A percentile compares a stretch with the other conserved stretches of the same genome.
These are phyloP conservation scores for Candida cerambycidarum DNA, from an alignment of 805 yeast genomes.

Conservation along the genomic window DNA sequence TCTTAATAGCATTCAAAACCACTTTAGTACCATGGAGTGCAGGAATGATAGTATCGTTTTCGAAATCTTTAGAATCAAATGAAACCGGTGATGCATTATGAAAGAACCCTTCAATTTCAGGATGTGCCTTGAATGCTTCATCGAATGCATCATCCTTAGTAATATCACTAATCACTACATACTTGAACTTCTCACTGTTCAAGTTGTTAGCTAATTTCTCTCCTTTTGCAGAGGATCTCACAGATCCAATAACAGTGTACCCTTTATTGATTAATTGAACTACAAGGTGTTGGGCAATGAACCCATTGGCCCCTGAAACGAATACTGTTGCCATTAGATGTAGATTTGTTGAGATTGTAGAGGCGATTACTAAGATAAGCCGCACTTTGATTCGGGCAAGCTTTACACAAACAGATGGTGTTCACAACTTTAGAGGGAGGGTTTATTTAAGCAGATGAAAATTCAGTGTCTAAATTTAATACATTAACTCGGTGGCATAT, in stretches of 20 bases:
- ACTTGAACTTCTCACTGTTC: slow-evolving; percentile 17
- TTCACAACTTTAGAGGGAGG: too few species aligned
- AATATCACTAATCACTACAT: slow-evolving; percentile 25
- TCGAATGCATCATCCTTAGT: slow-evolving; percentile 27
- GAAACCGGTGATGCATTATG: slow-evolving; percentile 33
- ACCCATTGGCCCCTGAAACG: slow-evolving; percentile 57
- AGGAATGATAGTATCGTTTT: slow-evolving; percentile 24
- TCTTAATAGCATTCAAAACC: slow-evolving; percentile 38
- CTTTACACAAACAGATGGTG: too few species aligned
- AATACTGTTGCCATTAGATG: slow-evolving; percentile 9
- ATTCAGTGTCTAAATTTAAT: too few species aligned
- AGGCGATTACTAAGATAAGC: too few species aligned
- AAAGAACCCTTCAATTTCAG: slow-evolving; percentile 26
- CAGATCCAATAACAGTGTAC: slow-evolving; percentile 53
- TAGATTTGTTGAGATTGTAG: too few species aligned
- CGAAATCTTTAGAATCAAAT: slow-evolving; percentile 18
- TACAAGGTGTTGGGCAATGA: slow-evolving; percentile 51
- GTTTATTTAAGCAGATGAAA: too few species aligned
- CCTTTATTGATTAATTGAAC: slow-evolving; percentile 37
- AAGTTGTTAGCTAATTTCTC: slow-evolving; percentile 26
- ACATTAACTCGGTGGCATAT: too few species aligned
- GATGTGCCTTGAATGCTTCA: slow-evolving; percentile 24
- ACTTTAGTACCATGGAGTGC: slow-evolving; percentile 33
- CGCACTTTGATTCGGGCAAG: too few species aligned
- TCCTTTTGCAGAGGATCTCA: slow-evolving; percentile 47